Conservation (phyloP, 2,329 filamentous ascomycete species). For the Decorospora gaudefroyi region DNA sequence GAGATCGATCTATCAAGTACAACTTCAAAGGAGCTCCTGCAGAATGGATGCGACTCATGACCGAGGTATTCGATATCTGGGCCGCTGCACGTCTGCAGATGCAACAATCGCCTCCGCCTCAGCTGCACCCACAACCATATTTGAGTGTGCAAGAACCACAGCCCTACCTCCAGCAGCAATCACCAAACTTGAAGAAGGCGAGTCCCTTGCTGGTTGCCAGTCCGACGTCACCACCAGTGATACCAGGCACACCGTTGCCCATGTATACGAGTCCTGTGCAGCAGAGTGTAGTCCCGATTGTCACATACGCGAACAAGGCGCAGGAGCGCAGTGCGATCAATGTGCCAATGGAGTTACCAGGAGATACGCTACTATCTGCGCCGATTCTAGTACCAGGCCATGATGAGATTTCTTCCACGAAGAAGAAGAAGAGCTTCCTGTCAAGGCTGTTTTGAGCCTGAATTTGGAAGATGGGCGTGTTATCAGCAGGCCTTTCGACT, state of each 20-base stretch:
- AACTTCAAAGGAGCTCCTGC: constrained; percentile 38
- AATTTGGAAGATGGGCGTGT: constrained; percentile 21
- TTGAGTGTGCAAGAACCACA: constrained; percentile 13
- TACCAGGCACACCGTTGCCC: constrained; percentile 17
- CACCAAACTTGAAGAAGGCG: constrained; percentile 10
- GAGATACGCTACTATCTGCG: constrained; percentile 13
- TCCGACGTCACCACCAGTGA: constrained; percentile 21
- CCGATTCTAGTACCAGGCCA: constrained; percentile 13
- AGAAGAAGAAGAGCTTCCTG: constrained; percentile 34
- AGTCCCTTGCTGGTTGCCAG: not conserved
- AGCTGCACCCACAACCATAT: constrained; percentile 8
- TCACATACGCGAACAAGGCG: constrained; percentile 14
- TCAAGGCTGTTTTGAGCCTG: constrained; percentile 27
- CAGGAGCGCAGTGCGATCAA: constrained; percentile 21
- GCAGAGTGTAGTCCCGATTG: constrained; percentile 11
- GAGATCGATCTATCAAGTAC: constrained; percentile 41
- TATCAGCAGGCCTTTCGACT: constrained; percentile 21
- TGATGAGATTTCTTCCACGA: constrained; percentile 3
- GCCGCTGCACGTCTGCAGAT: constrained; percentile 28
- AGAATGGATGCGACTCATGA: constrained; percentile 44
- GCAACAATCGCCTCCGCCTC: constrained; percentile 7
- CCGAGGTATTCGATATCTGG: constrained; percentile 40
- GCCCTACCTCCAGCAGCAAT: constrained; percentile 12
- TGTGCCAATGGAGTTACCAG: constrained; percentile 27
- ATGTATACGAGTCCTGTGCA: constrained; percentile 17